Percentiles rank a stretch among this genome's conserved stretches.
Conservation (phyloP, 140 eudicot species). For the Ambrosia hybrid region DNA sequence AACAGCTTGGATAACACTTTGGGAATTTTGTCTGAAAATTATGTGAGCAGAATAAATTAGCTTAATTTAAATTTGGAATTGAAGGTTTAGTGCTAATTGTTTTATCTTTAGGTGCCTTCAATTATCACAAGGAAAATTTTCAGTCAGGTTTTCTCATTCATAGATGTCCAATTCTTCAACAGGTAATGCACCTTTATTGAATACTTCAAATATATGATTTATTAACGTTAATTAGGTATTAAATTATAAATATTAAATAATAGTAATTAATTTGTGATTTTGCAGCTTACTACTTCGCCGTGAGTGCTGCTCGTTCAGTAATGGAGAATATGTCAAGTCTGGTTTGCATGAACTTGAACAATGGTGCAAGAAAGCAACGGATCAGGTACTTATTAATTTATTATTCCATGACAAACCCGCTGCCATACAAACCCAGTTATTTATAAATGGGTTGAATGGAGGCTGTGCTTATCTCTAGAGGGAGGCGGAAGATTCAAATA, state of each 20-base stretch:
- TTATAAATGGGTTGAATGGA: neutral
- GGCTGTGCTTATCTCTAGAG: neutral
- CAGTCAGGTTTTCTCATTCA: constrained; percentile 90
- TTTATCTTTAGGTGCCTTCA: constrained; percentile 68
- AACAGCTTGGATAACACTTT: constrained; percentile 69
- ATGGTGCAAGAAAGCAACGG: constrained; percentile 80
- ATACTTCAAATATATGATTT: neutral
- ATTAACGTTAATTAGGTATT: neutral
- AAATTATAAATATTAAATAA: no score
- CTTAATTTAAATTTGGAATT: neutral
- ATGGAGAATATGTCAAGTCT: constrained; percentile 89
- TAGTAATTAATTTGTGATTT: constrained; percentile 18
- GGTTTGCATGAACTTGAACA: constrained; percentile 81
- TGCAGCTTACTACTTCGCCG: constrained; percentile 86
- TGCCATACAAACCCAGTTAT: neutral
- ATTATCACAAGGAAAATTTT: constrained; percentile 72
- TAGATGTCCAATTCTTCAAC: constrained; percentile 90
- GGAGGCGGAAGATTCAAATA: neutral
- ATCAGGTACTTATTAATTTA: constrained; percentile 49
- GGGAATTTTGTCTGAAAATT: constrained; percentile 59
- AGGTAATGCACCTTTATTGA: constrained; percentile 42
- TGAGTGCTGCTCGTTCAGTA: constrained; percentile 96
- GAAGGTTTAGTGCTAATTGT: neutral
- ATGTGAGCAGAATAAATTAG: constrained; percentile 45
- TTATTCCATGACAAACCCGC: constrained; percentile 8